Base-by-base conservation (phyloP, 1,139 yeast genomes). In the Taphrina deformans region DNA sequence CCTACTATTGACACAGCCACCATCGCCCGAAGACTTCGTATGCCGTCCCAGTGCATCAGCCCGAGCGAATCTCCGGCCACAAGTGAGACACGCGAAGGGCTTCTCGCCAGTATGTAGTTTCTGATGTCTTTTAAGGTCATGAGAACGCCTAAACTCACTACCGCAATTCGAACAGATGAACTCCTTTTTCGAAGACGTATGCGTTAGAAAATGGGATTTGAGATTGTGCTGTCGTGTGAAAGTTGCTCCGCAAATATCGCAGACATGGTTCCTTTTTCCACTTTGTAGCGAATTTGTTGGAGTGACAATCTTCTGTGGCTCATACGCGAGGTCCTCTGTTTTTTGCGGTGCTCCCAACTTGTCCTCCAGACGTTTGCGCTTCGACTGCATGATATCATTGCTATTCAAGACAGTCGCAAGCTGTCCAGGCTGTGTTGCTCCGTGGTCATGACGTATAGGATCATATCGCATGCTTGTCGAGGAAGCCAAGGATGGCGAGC, bases 81-180 rank as follows among this genome's bases (percentile, higher is more conserved):
- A 89, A 65, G 78, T 77, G 9, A 75, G 77, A 74, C 96, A 88
- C 38, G 75, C 75, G 72, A 78, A 86, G 1, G 93, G 92, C 73
- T 83, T 85, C 70, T 85, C 90, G 45, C 93, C 93, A 0, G 91
- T 83, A 72, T 89, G 96, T 40, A 86, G 78, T 73, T 86, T 86
- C 69, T 83, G 83, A 72, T 89, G 96, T 53, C 96, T 79, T 72
- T 85, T 87, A 70, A 88, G 79, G 73, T 89, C 96, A 73, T 88
- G 93, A 44, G 85, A 81, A 50, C 96, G 79, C 67, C 95, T 80
- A 73, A 89, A 89, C 70, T 80, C 82, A 60, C 83, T 77, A 66
- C 81, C 78, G 72, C 96, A 89, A 16, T 82, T 80, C n/a, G 81
- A 71, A 74, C 96, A 89, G 27, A 78, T 76, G 75, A 83, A 89